phyloP scores from a whole-genome alignment of 176 grass and related monocot genomes.

The Pharus latifolius region DNA sequence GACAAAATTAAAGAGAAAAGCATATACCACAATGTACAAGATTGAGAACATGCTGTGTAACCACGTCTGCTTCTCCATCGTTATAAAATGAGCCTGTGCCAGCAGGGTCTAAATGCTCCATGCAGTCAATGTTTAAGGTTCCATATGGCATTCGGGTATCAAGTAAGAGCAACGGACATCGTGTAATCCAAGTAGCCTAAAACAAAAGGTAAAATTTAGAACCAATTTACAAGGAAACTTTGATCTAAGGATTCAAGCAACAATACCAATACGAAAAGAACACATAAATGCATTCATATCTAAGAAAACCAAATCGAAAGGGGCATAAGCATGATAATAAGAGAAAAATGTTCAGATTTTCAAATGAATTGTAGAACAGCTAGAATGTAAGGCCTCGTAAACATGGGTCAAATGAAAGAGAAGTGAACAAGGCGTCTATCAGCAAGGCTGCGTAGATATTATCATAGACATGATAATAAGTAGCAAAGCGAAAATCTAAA shows the following conservation, averaged over 20 bases:
- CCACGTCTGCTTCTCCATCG: slow-evolving; percentile 88
- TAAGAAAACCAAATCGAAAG: background rate
- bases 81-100: slow-evolving; percentile 95
- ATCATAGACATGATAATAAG: too few species aligned
- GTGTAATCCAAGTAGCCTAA: slow-evolving; percentile 75
- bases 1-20: too few species aligned
- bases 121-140: slow-evolving; percentile 50
- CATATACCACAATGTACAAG: slow-evolving; percentile 76
- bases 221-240: background rate
- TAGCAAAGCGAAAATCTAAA: too few species aligned
- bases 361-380: background rate
- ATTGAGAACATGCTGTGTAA: slow-evolving; percentile 82
- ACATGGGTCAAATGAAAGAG: too few species aligned
- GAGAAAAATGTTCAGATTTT: background rate
- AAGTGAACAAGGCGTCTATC: too few species aligned
- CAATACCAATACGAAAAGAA: slow-evolving; percentile 3
- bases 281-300: background rate
- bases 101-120: slow-evolving; percentile 80
- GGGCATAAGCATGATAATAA: too few species aligned
- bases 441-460: too few species aligned
- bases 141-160: slow-evolving; percentile 88
- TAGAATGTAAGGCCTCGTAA: too few species aligned
- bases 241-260: background rate
- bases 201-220: slow-evolving; percentile 24
- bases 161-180: slow-evolving; percentile 75